Conservation (phyloP, 306 rosid genomes). For the Sophora flavescens region DNA sequence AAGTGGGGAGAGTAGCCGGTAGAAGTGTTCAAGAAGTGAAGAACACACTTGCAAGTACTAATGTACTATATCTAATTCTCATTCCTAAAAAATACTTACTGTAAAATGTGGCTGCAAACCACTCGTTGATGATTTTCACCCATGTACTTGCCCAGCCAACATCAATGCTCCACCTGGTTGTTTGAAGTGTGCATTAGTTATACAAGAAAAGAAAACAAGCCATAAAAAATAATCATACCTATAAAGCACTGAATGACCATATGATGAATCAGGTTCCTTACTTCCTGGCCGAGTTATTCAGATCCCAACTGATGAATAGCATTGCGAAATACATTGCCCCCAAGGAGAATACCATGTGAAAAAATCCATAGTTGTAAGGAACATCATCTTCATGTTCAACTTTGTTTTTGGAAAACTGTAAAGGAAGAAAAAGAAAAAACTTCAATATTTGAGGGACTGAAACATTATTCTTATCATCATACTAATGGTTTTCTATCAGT, state of each 20-base stretch:
- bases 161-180: slow-evolving; percentile 92
- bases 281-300: slow-evolving; percentile 76
- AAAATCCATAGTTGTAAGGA: slow-evolving; percentile 82
- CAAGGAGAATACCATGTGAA: slow-evolving; percentile 83
- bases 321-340: slow-evolving; percentile 94
- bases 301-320: slow-evolving; percentile 95
- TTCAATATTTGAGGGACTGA: neutral
- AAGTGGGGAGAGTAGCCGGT: too few species aligned
- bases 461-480: neutral
- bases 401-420: slow-evolving; percentile 67
- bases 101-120: slow-evolving; percentile 89
- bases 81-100: slow-evolving; percentile 56
- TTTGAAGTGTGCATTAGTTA: slow-evolving; percentile 32
- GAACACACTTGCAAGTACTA: too few species aligned
- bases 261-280: slow-evolving; percentile 44
- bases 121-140: slow-evolving; percentile 81
- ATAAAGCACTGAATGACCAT: neutral
- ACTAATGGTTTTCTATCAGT: neutral
- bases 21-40: too few species aligned
- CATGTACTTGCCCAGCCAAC: slow-evolving; percentile 94
- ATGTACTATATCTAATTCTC: too few species aligned
- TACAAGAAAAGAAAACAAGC: slow-evolving; percentile 6
- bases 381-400: slow-evolving; percentile 66
- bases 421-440: slow-evolving; percentile 5
- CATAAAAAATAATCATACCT: neutral